phyloP scores from a whole-genome alignment of 2,329 filamentous ascomycete species.

The Aspergillus felis region DNA sequence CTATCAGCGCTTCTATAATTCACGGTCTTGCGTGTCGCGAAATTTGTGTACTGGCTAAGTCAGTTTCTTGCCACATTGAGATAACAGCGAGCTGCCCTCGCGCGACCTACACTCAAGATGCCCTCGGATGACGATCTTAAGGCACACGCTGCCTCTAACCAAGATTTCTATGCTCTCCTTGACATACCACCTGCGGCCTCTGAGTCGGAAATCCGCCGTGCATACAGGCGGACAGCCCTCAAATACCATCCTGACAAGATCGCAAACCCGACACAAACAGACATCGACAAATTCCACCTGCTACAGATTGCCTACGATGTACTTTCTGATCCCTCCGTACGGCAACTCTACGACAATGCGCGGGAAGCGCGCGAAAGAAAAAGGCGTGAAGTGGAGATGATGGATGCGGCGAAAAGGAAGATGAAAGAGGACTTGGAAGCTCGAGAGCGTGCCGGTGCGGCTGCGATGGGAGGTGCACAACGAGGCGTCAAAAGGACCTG shows the following conservation, averaged over 20 bases:
- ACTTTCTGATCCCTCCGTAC: conserved; percentile 65
- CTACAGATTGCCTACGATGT: conserved; percentile 85
- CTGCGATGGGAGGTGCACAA: conserved; percentile 34
- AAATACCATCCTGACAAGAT: conserved; percentile 94
- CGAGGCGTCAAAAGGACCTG: conserved; percentile 58
- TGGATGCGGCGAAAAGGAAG: conserved; percentile 67
- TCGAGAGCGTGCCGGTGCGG: conserved; percentile 57
- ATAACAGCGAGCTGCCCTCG: background rate
- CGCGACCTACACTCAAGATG: conserved; percentile 17
- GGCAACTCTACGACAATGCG: conserved; percentile 73
- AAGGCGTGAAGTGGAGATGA: conserved; percentile 65
- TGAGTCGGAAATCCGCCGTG: conserved; percentile 72
- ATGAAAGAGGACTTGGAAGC: conserved; percentile 86
- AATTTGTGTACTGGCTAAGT: background rate
- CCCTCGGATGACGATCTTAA: conserved; percentile 43
- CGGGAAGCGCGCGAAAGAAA: conserved; percentile 68
- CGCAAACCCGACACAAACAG: conserved; percentile 59
- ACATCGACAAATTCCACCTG: conserved; percentile 77
- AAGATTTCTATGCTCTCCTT: conserved; percentile 77
- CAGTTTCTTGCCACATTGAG: background rate
- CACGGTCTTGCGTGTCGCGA: background rate
- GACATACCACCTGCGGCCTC: conserved; percentile 61
- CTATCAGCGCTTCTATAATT: background rate
- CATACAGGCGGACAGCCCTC: conserved; percentile 80
- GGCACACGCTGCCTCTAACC: conserved; percentile 57